Conservation (phyloP, 2,329 filamentous ascomycete genomes). For the Teratosphaeria destructans region DNA sequence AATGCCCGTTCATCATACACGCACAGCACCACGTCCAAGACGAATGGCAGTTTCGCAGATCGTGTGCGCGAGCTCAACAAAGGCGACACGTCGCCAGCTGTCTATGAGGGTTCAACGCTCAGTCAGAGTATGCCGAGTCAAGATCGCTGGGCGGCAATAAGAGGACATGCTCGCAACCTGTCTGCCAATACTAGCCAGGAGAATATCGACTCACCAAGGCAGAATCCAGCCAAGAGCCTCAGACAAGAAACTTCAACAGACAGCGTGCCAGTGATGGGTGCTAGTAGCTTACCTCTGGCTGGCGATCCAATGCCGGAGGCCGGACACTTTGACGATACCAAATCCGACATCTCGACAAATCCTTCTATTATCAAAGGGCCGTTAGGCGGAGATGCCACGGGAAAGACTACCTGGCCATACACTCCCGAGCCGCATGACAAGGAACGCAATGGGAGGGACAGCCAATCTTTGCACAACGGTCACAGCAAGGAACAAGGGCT, state of each 20-base stretch:
- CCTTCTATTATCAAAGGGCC: conserved; percentile 73
- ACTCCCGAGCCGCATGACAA: conserved; percentile 18
- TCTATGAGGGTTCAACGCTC: conserved; percentile 23
- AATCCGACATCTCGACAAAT: conserved; percentile 66
- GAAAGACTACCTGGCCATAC: conserved; percentile 32
- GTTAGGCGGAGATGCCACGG: conserved; percentile 49
- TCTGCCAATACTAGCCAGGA: conserved; percentile 9
- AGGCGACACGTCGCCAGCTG: conserved; percentile 9
- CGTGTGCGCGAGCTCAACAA: conserved; percentile 18
- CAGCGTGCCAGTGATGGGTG: conserved; percentile 45
- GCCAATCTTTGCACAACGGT: conserved; percentile 8
- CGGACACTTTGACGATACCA: conserved; percentile 50
- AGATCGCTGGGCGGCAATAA: conserved; percentile 28
- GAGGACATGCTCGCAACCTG: conserved; percentile 31
- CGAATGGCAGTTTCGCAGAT: conserved; percentile 18
- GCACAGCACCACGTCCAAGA: conserved; percentile 12
- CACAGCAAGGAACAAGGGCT: conserved; percentile 10
- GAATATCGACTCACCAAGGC: conserved; percentile 37
- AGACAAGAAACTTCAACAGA: conserved; percentile 19
- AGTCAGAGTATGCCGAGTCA: conserved; percentile 22
- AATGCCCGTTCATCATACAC: conserved; percentile 16
- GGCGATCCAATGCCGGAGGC: conserved; percentile 68
- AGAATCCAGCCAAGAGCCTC: conserved; percentile 30
- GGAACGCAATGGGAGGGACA: conserved; percentile 4
- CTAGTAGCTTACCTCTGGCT: conserved; percentile 58